Evolutionary conservation across 768 basidiomycete genomes (phyloP), one percentile per base, ranked within the genome.

Genomic region (Lactarius sp.): DNA sequence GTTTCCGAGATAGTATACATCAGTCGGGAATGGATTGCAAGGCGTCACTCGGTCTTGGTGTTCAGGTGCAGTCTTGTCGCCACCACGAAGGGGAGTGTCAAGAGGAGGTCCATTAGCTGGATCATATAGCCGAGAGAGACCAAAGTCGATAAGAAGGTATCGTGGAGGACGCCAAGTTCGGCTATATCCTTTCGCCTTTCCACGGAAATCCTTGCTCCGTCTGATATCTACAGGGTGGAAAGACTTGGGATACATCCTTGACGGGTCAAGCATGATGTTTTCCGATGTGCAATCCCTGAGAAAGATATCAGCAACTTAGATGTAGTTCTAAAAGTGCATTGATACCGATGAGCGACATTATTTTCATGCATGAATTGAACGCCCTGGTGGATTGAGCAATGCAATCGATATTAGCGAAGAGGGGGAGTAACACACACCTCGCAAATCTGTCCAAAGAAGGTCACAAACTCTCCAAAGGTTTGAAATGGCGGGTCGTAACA

Each of bases 401-500:
- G 2, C 34, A 7, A 36, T 2, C 37, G 9, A 8, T 14, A 53
- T 2, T 12, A 5, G 10, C 7, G 1, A 9, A 31, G 18, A 4
- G 9, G 9, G 2, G 6, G 12, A 9, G 13, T 9, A 52, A 13
- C 18, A 59, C 65, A 14, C 8, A 69, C 69, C 62, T 71, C 67
- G 1, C 71, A 56, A n/a, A 66, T 47, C 42, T 73, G 72, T 18
- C 58, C 50, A 14, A 69, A 62, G 41, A 73, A 70, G 0, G 69
- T 67, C 5, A 73, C 41, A 13, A 69, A 65, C 33, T 73, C 69
- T 12, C 70, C 71, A 1, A 70, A 52, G 3, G 60, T 67, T 7
- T 47, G 44, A 12, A 75, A 66, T 0, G 46, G 61, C 0, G 74
- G 74, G 31, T 72, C 47, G 50, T 75, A 59, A 56, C 65, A 69